These are phyloP conservation scores for Rhizophagus clarus DNA, from an alignment of 192 early-diverging fungal species.

Conservation along the genomic window DNA sequence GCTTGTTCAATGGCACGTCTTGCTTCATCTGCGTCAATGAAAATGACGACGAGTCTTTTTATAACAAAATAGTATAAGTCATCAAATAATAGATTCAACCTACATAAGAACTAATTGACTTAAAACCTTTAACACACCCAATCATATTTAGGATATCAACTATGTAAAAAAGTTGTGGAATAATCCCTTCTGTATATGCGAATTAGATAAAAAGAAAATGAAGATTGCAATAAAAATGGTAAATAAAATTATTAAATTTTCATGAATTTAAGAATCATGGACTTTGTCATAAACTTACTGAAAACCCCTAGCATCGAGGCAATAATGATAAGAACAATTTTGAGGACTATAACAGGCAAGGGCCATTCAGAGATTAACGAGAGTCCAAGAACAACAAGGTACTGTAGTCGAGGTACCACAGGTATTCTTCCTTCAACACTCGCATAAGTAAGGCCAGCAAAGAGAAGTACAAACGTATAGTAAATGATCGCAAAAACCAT, in stretches of 20 bases:
- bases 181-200: background rate
- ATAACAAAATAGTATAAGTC: background rate
- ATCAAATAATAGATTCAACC: background rate
- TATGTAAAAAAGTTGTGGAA: conserved; percentile 16
- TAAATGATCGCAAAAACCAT: conserved; percentile 18
- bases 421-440: conserved; percentile 18
- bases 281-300: background rate
- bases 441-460: conserved; percentile 8
- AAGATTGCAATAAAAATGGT: too few species aligned
- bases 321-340: background rate
- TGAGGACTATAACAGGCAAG: background rate
- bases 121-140: background rate
- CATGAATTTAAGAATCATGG: background rate
- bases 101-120: background rate
- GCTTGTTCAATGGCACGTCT: conserved; percentile 1
- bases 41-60: conserved; percentile 14
- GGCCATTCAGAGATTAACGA: conserved; percentile 25
- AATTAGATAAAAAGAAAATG: background rate
- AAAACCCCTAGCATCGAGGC: conserved; percentile 9
- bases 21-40: conserved; percentile 24
- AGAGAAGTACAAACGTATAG: background rate
- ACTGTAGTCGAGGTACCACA: background rate
- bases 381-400: background rate
- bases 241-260: too few species aligned
- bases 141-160: conserved; percentile 19